Conservation (phyloP, 257 asterid genomes). For the Gentiana straminea region DNA sequence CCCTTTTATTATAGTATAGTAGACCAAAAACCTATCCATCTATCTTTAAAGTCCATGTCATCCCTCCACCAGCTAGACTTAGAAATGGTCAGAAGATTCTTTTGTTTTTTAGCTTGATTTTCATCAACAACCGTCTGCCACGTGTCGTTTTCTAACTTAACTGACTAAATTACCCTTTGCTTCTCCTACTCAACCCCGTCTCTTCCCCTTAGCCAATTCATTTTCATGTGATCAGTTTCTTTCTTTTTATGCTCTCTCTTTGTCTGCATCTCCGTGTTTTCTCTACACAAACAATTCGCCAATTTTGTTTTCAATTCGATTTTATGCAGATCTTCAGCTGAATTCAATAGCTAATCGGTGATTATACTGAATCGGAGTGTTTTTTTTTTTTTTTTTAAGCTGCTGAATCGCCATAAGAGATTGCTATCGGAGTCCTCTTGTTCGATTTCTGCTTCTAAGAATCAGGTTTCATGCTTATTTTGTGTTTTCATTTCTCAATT, state of each 20-base stretch:
- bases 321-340: constrained; percentile 21
- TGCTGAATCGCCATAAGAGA: background rate
- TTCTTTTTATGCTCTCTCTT: constrained; percentile 12
- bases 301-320: constrained; percentile 6
- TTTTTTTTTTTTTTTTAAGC: background rate
- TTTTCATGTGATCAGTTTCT: constrained; percentile 50
- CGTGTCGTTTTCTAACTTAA: constrained; percentile 20
- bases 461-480: background rate
- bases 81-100: constrained; percentile 17
- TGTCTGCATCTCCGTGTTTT: background rate
- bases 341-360: background rate
- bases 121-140: constrained; percentile 22
- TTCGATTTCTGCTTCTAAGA: background rate
- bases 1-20: no score
- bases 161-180: constrained; percentile 48
- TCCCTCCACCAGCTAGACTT: background rate
- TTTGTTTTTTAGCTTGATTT: constrained; percentile 8
- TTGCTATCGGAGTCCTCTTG: constrained; percentile 19
- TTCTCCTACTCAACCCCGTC: constrained; percentile 64
- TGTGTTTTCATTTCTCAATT: background rate
- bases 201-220: constrained; percentile 36
- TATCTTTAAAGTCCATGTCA: constrained; percentile 16
- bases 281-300: background rate
- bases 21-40: background rate
- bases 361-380: no score